Evolutionary conservation across 2,329 filamentous ascomycete genomes (phyloP).

Genomic region (Bipolaris oryzae): DNA sequence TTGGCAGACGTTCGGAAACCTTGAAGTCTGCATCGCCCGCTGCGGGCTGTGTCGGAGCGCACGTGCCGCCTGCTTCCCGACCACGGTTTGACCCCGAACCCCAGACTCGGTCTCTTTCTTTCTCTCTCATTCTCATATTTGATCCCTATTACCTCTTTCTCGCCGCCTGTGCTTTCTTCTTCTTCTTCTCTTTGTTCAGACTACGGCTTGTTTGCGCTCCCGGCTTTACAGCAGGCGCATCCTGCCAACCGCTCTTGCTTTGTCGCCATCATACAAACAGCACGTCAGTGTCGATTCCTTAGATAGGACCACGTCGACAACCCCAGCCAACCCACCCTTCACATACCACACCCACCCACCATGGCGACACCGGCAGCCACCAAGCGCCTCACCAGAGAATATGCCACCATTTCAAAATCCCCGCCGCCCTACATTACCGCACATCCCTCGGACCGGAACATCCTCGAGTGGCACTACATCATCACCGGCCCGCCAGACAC

Average conservation of each 20-base stretch:
- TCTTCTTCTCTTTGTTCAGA: neutral
- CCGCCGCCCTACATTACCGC: constrained; percentile 88
- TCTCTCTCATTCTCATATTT: neutral
- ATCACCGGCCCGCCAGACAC: constrained; percentile 93
- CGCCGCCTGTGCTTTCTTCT: neutral
- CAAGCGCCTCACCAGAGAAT: constrained; percentile 65
- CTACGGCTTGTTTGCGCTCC: neutral
- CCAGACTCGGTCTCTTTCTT: neutral
- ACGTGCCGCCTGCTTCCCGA: constrained; percentile 20
- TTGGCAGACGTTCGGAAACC: constrained; percentile 34
- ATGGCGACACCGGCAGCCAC: constrained; percentile 52
- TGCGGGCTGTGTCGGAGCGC: constrained; percentile 13
- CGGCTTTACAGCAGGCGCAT: neutral
- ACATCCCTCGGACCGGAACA: constrained; percentile 88
- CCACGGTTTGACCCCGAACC: constrained; percentile 3
- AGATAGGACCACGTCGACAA: constrained; percentile 2
- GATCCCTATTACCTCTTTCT: neutral
- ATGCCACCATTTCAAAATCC: constrained; percentile 70
- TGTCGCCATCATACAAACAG: constrained; percentile 9
- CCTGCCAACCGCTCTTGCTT: neutral
- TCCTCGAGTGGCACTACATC: constrained; percentile 95
- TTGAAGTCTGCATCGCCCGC: constrained; percentile 18
- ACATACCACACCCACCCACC: constrained; percentile 12
- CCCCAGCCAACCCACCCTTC: constrained; percentile 1
- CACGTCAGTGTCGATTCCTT: constrained; percentile 5